Percentiles rank a stretch among this genome's conserved stretches.
Conservation (phyloP, 164 flowering plant genomes). For the Pachysandra terminalis region DNA sequence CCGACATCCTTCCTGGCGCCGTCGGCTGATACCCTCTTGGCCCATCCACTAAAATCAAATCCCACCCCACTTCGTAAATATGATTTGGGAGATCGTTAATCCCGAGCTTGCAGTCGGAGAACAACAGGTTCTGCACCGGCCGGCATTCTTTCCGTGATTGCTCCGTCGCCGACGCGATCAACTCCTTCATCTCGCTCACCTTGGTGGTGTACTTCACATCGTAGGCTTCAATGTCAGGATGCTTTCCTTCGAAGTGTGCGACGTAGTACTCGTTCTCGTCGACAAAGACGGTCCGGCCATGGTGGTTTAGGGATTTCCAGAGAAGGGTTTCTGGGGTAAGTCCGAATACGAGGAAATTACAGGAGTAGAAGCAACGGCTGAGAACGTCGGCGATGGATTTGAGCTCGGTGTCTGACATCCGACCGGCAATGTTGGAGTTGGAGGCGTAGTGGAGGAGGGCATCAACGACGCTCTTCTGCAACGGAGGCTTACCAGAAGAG, state of each 20-base stretch:
- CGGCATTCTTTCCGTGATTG: slow-evolving; percentile 64
- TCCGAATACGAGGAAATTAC: slow-evolving; percentile 83
- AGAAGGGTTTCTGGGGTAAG: slow-evolving; percentile 80
- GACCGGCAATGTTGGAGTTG: slow-evolving; percentile 39
- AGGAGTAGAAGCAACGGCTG: slow-evolving; percentile 37
- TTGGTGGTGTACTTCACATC: slow-evolving; percentile 84
- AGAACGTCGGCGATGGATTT: slow-evolving; percentile 44
- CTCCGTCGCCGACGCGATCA: slow-evolving; percentile 46
- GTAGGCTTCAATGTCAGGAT: slow-evolving; percentile 73
- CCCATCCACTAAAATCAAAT: slow-evolving; percentile 83
- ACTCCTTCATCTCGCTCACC: slow-evolving; percentile 46
- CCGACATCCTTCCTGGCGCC: slow-evolving; percentile 79
- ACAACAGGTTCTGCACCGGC: slow-evolving; percentile 83
- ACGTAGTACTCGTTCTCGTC: slow-evolving; percentile 67
- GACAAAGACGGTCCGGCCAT: slow-evolving; percentile 72
- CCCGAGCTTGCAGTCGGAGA: slow-evolving; percentile 83
- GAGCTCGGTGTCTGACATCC: slow-evolving; percentile 60
- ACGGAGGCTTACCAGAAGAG: slow-evolving; percentile 8
- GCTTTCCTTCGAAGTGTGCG: slow-evolving; percentile 42
- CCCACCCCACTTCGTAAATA: slow-evolving; percentile 87
- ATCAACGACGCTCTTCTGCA: slow-evolving; percentile 31
- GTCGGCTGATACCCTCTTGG: slow-evolving; percentile 75
- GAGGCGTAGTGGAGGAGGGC: slow-evolving; percentile 73
- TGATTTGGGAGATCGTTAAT: slow-evolving; percentile 87
- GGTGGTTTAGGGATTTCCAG: slow-evolving; percentile 68